phyloP scores from a whole-genome alignment of 1,284 basidiomycete genomes.

The Pterulicium gracile region DNA sequence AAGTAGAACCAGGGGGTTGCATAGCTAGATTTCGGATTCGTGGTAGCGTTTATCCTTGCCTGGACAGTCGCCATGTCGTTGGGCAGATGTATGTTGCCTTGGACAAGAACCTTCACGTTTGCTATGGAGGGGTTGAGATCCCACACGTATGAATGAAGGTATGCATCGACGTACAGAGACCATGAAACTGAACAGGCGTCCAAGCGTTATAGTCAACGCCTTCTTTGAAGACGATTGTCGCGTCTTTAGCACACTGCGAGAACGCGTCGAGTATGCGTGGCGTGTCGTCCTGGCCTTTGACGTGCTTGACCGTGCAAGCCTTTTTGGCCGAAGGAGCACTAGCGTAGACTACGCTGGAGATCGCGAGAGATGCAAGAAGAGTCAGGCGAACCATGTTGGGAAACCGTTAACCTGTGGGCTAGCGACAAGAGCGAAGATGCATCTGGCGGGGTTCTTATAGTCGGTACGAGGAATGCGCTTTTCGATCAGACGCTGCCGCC shows the following conservation, averaged over 20 bases:
- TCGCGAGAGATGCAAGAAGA: too few relatives aligned
- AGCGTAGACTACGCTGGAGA: too few relatives aligned
- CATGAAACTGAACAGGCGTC: conserved; percentile 1
- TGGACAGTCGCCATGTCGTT: conserved; percentile 30
- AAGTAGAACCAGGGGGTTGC: conserved; percentile 35
- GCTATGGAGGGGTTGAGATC: conserved; percentile 13
- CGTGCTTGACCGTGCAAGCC: background rate
- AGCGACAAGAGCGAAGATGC: too few relatives aligned
- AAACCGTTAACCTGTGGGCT: too few relatives aligned
- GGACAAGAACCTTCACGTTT: conserved; percentile 32
- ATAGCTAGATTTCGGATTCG: conserved; percentile 25
- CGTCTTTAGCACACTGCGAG: background rate
- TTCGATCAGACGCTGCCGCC: too few relatives aligned
- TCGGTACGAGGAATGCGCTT: too few relatives aligned
- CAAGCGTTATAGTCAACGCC: background rate
- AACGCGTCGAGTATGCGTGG: background rate
- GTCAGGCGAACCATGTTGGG: too few relatives aligned
- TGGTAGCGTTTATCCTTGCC: conserved; percentile 21
- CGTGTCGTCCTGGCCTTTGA: conserved; percentile 1
- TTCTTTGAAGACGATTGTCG: background rate
- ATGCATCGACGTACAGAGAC: background rate
- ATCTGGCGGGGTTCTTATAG: too few relatives aligned
- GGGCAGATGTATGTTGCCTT: conserved; percentile 35
- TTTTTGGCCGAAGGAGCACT: too few relatives aligned
- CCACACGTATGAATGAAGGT: too few relatives aligned